A percentile compares a stretch with the other conserved stretches of the same genome.
Evolutionary conservation across 257 asterid genomes (phyloP).

Genomic region (Salvia hispanica): DNA sequence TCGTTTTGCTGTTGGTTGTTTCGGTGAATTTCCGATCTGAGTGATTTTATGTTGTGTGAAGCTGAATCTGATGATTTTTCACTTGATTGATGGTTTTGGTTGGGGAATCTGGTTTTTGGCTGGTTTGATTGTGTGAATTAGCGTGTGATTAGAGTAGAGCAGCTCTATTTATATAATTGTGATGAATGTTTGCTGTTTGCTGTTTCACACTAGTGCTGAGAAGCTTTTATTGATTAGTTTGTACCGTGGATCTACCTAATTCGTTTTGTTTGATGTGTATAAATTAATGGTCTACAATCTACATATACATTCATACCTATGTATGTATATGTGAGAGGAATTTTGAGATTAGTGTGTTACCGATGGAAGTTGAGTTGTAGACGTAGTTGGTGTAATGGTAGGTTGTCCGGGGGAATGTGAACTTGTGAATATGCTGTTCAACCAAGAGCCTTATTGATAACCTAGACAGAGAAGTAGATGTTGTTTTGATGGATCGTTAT

Average conservation of each 20-base stretch:
- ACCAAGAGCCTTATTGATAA: background rate
- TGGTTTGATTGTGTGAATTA: background rate
- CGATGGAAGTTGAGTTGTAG: background rate
- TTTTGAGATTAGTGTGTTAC: background rate
- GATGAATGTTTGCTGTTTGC: too few relatives aligned
- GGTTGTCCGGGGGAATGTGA: too few relatives aligned
- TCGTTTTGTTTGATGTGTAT: background rate
- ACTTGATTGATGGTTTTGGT: background rate
- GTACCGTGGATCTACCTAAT: background rate
- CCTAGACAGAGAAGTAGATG: background rate
- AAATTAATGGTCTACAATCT: background rate
- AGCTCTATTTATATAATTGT: background rate
- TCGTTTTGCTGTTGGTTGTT: background rate
- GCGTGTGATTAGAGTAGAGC: background rate
- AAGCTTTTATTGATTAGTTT: background rate
- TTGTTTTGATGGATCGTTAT: background rate
- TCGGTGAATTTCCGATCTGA: conserved; percentile 27
- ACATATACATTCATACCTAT: background rate
- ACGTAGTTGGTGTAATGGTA: background rate
- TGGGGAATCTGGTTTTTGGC: background rate
- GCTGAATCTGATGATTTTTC: conserved; percentile 27
- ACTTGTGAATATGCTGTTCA: background rate
- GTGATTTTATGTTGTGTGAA: background rate
- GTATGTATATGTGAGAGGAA: background rate
- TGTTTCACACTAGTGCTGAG: background rate